Base-by-base conservation (phyloP, 139 green algal genomes). In the Bryopsis sp. region DNA sequence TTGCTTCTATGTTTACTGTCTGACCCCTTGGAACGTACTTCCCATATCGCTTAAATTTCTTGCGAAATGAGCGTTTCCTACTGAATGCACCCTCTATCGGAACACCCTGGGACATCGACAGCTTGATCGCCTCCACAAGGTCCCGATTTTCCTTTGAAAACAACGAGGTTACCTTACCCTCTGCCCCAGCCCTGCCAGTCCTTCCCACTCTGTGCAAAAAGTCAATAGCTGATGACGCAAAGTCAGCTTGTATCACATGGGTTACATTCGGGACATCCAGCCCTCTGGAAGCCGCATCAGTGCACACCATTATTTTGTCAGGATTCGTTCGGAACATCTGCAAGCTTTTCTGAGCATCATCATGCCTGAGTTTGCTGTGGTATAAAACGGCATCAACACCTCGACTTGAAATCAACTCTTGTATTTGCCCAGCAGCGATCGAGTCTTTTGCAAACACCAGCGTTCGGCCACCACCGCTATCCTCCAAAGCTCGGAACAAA, bases 51-150 rank as follows among this genome's bases (percentile, higher is more conserved):
- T 84, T 89, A 2, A 96, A 39, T 83, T 97, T 97, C 39, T 87
- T 88, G 24, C 79, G 82, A 76, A 98, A 97, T 0, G 88, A 95
- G 31, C 92, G 74, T 24, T 96, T 96, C 0, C 93, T 68, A 74
- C 82, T 93, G 79, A 98, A 98, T 2, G 89, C 88, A 24, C 85
- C 88, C 60, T 97, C 92, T 64, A 98, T 74, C 0, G 87, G 80
- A 68, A 71, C 39, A 19, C 80, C 85, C 47, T 79, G 72, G 28
- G 74, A 72, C 0, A 95, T 72, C 37, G 76, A 82, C 7, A 65
- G 64, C 64, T 57, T 47, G 39, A 96, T 77, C 15, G 81, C 88
- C n/a, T 84, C 76, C 48, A 86, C 92, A 58, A 97, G 76, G 5
- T 68, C 46, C 32, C 48, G 64, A 2, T 67, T 58, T 19, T 78